Conservation (phyloP, 345 rosid genomes). For the Abelmoschus esculentus region DNA sequence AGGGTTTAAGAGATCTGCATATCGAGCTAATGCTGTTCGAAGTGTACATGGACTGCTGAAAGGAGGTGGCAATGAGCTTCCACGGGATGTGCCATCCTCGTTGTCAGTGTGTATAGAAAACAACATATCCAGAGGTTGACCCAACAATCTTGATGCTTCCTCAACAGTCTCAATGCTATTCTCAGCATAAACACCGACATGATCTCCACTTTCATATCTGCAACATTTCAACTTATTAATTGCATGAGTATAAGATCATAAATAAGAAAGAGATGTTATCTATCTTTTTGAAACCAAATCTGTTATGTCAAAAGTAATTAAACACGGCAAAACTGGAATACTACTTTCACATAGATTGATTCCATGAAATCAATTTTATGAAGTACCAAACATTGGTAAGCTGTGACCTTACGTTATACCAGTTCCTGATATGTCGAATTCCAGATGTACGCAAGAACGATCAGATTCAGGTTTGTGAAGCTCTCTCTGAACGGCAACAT, state of each 20-base stretch:
- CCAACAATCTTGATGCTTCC: constrained; percentile 63
- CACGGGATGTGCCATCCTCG: not conserved
- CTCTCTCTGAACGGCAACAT: constrained; percentile 73
- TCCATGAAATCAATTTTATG: constrained; percentile 7
- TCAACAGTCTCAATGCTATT: constrained; percentile 65
- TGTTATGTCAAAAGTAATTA: not conserved
- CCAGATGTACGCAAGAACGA: constrained; percentile 89
- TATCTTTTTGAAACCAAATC: not conserved
- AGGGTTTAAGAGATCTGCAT: not conserved
- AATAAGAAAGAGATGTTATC: not conserved
- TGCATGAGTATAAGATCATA: not conserved
- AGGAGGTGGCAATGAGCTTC: not conserved
- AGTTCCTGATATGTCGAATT: constrained; percentile 71
- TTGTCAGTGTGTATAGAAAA: constrained; percentile 65
- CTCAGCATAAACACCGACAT: constrained; percentile 73
- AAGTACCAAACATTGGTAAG: not conserved
- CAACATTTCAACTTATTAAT: not conserved
- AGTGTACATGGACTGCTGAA: not conserved
- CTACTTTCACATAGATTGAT: not conserved
- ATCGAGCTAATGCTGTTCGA: not conserved
- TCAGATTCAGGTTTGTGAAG: constrained; percentile 84
- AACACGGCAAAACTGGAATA: not conserved
- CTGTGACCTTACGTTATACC: constrained; percentile 52
- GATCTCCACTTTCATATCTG: constrained; percentile 98
- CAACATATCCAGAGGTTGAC: constrained; percentile 49